Evolutionary conservation across 495 filamentous ascomycete species (phyloP), one percentile per base, ranked within the genome.

Genomic region (Neurospora tetrasperma): DNA sequence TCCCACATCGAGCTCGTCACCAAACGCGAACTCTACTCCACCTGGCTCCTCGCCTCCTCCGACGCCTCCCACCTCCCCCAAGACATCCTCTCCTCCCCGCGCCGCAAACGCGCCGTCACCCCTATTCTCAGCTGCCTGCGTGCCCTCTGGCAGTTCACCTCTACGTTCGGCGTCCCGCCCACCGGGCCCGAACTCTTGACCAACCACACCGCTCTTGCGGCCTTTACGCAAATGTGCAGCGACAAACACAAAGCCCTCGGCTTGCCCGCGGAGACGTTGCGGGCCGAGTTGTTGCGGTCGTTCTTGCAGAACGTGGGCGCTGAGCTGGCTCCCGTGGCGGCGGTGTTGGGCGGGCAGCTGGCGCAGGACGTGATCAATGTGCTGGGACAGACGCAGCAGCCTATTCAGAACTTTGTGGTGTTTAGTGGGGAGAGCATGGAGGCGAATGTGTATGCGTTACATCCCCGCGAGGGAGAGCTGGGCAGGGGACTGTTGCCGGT

Each of bases 351-450:
- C 38, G 96, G 94, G 1, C 88, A 92, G 77, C 85, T 99, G 5
- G 94, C 95, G 4, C 96, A 99, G 82, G 96, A 99, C 79, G 93
- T 97, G 23, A 98, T 99, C 81, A 98, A 98, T 74, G 94, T 98
- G 43, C 87, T 98, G 10, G 93, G 94, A 31, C 87, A 90, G 75
- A 87, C 92, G 54, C 93, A 98, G 82, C 96, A 98, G 80, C 96
- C 96, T 4, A 88, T 98, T 18, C 96, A 98, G 84, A 99, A 99
- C 79, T 88, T 98, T 78, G 85, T 97, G 42, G 83, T 98, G 12
- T 97, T 98, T 79, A 93, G 98, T 80, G 96, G 94, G 2, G 92
- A 93, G 75, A 88, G 85, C 71, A 91, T 89, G 78, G 86, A 91
- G 70, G 92, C 90, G 0, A 90, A 90, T 5, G 90, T 97, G 71